phyloP scores from a whole-genome alignment of 352 stramenopile genomes.

The Globisporangium solare region DNA sequence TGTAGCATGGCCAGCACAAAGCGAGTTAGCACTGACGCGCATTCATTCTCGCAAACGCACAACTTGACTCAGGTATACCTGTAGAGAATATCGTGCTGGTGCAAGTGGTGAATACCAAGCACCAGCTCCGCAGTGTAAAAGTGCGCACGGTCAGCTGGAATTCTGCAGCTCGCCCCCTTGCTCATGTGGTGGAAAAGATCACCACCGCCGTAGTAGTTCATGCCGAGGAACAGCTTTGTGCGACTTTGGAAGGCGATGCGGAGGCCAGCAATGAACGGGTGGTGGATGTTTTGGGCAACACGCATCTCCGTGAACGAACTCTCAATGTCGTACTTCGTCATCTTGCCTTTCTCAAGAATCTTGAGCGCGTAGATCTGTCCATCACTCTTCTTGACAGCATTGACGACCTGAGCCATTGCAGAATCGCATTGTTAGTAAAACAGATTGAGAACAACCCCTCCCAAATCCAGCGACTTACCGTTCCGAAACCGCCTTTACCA shows the following conservation, averaged over 20 bases:
- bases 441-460: no score
- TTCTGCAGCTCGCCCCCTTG: constrained; percentile 82
- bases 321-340: constrained; percentile 89
- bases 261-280: constrained; percentile 83
- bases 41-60: neutral
- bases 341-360: constrained; percentile 87
- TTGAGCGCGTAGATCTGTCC: constrained; percentile 90
- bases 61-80: constrained; percentile 21
- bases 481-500: constrained; percentile 84
- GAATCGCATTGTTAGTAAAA: no score
- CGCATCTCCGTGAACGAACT: constrained; percentile 88
- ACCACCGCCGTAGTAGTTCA: constrained; percentile 86
- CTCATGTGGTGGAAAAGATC: constrained; percentile 89
- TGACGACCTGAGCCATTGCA: constrained; percentile 46
- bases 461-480: constrained; percentile 18
- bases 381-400: constrained; percentile 87
- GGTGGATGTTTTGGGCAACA: constrained; percentile 85
- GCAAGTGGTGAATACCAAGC: constrained; percentile 90
- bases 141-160: constrained; percentile 75
- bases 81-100: constrained; percentile 95
- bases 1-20: constrained; percentile 8
- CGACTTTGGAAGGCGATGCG: constrained; percentile 86
- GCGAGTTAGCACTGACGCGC: neutral
- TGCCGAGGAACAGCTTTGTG: constrained; percentile 83
- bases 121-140: constrained; percentile 94